These are phyloP conservation scores for Candolleomyces aberdarensis DNA, from an alignment of 768 basidiomycete species.

Conservation along the genomic window DNA sequence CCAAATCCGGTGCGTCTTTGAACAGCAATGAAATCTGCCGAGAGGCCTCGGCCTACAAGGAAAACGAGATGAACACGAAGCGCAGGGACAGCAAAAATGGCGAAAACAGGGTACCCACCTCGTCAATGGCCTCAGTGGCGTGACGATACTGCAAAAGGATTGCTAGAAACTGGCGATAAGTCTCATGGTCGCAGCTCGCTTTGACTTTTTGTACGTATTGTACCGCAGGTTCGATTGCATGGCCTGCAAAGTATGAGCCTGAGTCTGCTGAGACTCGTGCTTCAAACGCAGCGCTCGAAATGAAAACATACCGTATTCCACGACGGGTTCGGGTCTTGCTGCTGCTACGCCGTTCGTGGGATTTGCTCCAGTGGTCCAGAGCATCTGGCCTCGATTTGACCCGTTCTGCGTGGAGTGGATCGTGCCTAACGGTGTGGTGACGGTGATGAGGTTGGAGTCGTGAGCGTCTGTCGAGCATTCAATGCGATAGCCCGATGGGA, in stretches of 20 bases:
- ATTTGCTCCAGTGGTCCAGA: constrained; percentile 30
- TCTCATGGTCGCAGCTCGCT: constrained; percentile 87
- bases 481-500: constrained; percentile 92
- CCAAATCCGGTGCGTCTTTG: constrained; percentile 72
- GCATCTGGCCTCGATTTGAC: constrained; percentile 31
- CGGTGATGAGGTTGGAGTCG: constrained; percentile 67
- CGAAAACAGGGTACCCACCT: constrained; percentile 33
- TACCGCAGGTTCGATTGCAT: constrained; percentile 74
- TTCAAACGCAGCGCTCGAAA: not conserved
- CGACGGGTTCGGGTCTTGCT: constrained; percentile 10
- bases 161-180: constrained; percentile 76
- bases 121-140: constrained; percentile 57
- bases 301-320: constrained; percentile 11
- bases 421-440: constrained; percentile 72
- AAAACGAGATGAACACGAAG: constrained; percentile 8
- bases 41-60: constrained; percentile 58
- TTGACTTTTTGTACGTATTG: constrained; percentile 98
- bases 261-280: not conserved
- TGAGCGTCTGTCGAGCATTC: constrained; percentile 68
- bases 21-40: constrained; percentile 67
- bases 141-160: constrained; percentile 66
- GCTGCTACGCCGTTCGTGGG: not conserved
- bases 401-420: constrained; percentile 54
- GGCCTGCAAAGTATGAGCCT: constrained; percentile 29
- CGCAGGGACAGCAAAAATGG: constrained; percentile 10